Evolutionary conservation across 805 yeast species (phyloP), one percentile per base, ranked within the genome.

Genomic region (Jamesozyma spencerorum): DNA sequence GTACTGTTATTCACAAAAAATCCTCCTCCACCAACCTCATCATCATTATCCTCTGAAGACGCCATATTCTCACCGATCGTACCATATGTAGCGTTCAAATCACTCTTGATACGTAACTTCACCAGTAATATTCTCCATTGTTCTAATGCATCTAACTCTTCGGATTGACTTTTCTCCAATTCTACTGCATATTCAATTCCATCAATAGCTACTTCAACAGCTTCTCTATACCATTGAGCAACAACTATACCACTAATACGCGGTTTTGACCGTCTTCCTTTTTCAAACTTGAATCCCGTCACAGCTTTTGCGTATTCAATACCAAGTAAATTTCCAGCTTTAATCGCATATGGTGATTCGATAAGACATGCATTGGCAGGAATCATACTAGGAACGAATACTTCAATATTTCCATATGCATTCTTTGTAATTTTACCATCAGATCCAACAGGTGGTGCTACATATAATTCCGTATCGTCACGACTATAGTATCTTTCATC

Each of bases 291-390:
- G 63, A 92, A 90, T 0, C 88, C 85, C 2, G 81, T 79, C 2
- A 87, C 88, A 0, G 97, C 97, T 36, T 77, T 79, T 0, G 95
- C 97, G 64, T 70, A 86, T 48, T 85, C 95, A 5, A 90, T 70
- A 0, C 73, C 76, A 10, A 88, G 51, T 1, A 77, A 54, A 43
- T 72, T 72, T 0, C 94, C 94, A 0, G 97, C 96, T 36, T 68
- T 69, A 30, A 73, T 76, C 0, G 83, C 76, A 42, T 70, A 60
- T 30, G 73, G 70, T 49, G 74, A 61, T 5, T 70, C 64, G 5
- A 87, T 63, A 40, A 85, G 72, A 10, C 66, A 72, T 7, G 85
- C 94, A 18, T 90, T 88, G 14, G 64, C 69, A 0, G 98, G 98
- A 2, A 90, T 64, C 97, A 90, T 90, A 33, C 76, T 66, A 0